These are phyloP conservation scores for Extremus antarcticus DNA, from an alignment of 495 filamentous ascomycete genomes.

Conservation along the genomic window DNA sequence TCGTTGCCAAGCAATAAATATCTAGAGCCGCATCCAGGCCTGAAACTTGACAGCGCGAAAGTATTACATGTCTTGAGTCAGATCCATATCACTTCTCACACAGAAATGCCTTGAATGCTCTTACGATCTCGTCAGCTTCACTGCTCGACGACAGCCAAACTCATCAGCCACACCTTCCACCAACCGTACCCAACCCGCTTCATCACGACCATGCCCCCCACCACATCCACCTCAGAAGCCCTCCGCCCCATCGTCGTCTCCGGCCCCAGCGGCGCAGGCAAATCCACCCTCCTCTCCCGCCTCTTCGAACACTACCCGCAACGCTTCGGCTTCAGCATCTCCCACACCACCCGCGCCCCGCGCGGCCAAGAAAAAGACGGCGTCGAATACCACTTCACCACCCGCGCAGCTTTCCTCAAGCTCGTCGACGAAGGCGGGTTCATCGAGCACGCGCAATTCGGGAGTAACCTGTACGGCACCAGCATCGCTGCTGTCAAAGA, in stretches of 20 bases:
- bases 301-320: conserved; percentile 59
- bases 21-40: no score
- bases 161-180: neutral
- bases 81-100: no score
- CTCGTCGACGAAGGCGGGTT: conserved; percentile 63
- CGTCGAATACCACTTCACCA: conserved; percentile 71
- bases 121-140: conserved; percentile 4
- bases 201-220: conserved; percentile 6
- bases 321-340: conserved; percentile 72
- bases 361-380: conserved; percentile 66
- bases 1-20: no score
- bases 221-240: conserved; percentile 2
- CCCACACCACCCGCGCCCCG: conserved; percentile 74
- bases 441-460: conserved; percentile 80
- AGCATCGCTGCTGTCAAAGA: conserved; percentile 64
- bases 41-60: no score
- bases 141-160: conserved; percentile 6
- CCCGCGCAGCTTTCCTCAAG: conserved; percentile 55
- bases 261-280: conserved; percentile 76
- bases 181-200: neutral
- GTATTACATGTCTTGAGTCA: no score
- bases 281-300: conserved; percentile 71
- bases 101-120: neutral
- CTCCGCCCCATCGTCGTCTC: conserved; percentile 70
- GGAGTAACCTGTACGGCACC: conserved; percentile 84